Conservation (phyloP, 371 early-diverging fungal species). For the Parasitella parasitica region DNA sequence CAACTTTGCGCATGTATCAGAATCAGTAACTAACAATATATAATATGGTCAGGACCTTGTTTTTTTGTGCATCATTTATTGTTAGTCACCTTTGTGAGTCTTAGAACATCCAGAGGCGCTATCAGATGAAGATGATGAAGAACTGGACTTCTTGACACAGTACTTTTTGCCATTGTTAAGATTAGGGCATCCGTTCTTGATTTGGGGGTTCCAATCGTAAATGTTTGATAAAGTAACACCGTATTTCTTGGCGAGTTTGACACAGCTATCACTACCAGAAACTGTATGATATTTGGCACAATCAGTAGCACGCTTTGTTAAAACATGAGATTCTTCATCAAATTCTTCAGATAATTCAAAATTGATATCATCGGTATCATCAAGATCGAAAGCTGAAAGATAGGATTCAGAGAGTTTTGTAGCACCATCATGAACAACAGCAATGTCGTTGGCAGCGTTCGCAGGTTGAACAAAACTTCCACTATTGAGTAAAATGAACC, state of each 20-base stretch:
- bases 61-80: too few species aligned
- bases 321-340: conserved; percentile 16
- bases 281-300: conserved; percentile 31
- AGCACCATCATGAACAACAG: conserved; percentile 1
- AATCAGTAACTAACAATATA: conserved; percentile 27
- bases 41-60: too few species aligned
- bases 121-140: not conserved
- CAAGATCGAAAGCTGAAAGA: conserved; percentile 27
- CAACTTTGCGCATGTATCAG: conserved; percentile 39
- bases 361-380: conserved; percentile 22
- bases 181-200: conserved; percentile 39
- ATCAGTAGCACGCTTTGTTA: conserved; percentile 20
- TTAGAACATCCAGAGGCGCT: conserved; percentile 2
- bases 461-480: conserved; percentile 11
- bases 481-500: conserved; percentile 19
- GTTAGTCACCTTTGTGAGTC: conserved; percentile 9
- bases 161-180: conserved; percentile 41
- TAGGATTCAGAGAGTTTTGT: conserved; percentile 14
- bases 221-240: conserved; percentile 23
- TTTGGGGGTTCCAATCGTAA: conserved; percentile 33
- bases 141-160: conserved; percentile 28
- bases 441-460: not conserved
- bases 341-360: conserved; percentile 32
- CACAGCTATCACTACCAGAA: conserved; percentile 34
- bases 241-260: conserved; percentile 27